phyloP scores from a whole-genome alignment of 1,284 basidiomycete species.

The Ustilago shanxiensis region DNA sequence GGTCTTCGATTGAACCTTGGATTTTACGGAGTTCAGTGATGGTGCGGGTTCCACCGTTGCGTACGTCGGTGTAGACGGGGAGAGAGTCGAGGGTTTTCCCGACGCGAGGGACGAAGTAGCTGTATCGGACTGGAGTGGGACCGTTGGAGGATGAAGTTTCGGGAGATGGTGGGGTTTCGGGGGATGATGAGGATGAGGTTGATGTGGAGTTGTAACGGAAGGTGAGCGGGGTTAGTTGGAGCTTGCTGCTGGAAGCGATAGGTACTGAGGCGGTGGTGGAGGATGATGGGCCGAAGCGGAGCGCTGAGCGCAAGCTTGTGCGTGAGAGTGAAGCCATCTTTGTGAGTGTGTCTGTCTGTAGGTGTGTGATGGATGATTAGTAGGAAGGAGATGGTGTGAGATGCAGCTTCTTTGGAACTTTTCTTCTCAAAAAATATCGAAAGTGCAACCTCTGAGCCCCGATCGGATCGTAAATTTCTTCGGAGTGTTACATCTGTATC shows the following conservation, averaged over 20 bases:
- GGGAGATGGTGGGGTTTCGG: neutral
- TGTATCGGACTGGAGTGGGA: constrained; percentile 38
- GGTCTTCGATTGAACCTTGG: constrained; percentile 47
- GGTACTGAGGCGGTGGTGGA: neutral
- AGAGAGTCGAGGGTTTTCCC: constrained; percentile 43
- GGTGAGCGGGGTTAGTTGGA: constrained; percentile 4
- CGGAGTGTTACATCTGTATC: neutral
- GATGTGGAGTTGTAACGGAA: constrained; percentile 21
- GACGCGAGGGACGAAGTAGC: constrained; percentile 60
- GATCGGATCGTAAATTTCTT: constrained; percentile 8
- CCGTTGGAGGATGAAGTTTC: neutral
- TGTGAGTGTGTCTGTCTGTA: neutral
- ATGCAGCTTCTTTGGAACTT: neutral
- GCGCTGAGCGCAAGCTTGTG: constrained; percentile 12
- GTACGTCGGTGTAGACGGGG: constrained; percentile 60
- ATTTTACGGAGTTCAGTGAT: constrained; percentile 59
- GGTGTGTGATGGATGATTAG: neutral
- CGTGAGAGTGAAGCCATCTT: constrained; percentile 31
- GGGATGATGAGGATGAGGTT: constrained; percentile 1
- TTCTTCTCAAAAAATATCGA: constrained; percentile 11
- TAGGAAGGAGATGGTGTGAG: constrained; percentile 1
- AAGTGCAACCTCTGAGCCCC: neutral
- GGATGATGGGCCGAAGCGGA: constrained; percentile 9
- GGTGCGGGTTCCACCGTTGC: constrained; percentile 48
- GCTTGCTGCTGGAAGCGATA: constrained; percentile 31